These are phyloP conservation scores for Arabis alpina DNA, from an alignment of 345 rosid genomes.

Conservation along the genomic window DNA sequence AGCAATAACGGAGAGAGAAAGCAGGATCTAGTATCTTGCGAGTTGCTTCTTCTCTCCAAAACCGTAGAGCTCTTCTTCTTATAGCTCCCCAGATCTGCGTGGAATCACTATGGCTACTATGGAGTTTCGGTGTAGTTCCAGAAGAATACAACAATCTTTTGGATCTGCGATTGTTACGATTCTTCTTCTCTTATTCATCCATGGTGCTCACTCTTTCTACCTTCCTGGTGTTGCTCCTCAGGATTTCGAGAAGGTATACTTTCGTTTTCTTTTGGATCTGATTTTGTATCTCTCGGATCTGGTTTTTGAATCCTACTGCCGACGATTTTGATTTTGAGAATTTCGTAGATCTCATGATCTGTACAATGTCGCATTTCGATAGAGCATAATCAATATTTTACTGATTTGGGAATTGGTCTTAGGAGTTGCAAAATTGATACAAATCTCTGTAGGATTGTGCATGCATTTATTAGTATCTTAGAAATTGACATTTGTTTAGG, in stretches of 20 bases:
- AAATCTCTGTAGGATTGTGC: neutral
- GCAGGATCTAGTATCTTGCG: conserved; percentile 20
- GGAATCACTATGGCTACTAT: conserved; percentile 30
- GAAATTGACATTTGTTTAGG: neutral
- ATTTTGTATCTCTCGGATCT: conserved; percentile 33
- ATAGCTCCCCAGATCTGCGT: neutral
- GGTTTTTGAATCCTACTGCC: conserved; percentile 2
- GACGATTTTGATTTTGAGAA: neutral
- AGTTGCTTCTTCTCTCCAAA: neutral
- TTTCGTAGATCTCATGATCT: conserved; percentile 9
- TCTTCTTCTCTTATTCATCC: conserved; percentile 55
- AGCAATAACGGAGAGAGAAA: conserved; percentile 36
- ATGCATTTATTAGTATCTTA: neutral
- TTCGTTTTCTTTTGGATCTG: conserved; percentile 26
- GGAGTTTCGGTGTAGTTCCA: conserved; percentile 23
- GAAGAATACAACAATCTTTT: neutral
- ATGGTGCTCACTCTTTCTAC: conserved; percentile 69
- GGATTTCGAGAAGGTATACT: conserved; percentile 75
- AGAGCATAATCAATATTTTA: neutral
- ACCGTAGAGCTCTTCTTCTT: conserved; percentile 15
- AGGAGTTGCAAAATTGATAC: neutral
- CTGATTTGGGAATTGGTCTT: neutral
- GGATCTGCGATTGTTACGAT: conserved; percentile 41
- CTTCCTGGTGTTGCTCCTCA: conserved; percentile 97
- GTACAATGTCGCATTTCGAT: conserved; percentile 13